Conservation (phyloP, 1,284 basidiomycete genomes). For the Schizophyllum commune region DNA sequence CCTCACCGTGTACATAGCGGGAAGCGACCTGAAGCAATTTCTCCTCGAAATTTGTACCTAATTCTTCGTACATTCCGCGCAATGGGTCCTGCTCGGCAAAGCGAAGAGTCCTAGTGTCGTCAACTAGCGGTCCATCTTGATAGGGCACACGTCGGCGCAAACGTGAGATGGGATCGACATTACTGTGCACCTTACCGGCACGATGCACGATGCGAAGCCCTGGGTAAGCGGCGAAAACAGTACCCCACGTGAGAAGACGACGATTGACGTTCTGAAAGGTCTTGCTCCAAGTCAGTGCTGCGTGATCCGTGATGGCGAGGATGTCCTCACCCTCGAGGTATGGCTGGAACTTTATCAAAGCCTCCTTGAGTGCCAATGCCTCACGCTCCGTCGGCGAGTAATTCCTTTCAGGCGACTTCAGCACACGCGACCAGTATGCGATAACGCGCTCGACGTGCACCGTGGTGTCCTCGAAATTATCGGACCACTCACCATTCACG, state of each 20-base stretch:
- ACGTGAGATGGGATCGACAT: slow-evolving; percentile 29
- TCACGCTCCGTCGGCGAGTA: slow-evolving; percentile 30
- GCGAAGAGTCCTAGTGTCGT: background rate
- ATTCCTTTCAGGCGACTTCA: slow-evolving; percentile 24
- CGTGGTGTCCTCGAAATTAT: slow-evolving; percentile 21
- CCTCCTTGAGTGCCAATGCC: slow-evolving; percentile 27
- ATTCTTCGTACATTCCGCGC: slow-evolving; percentile 17
- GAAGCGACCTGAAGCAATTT: slow-evolving; percentile 12
- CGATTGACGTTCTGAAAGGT: slow-evolving; percentile 27
- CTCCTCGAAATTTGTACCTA: slow-evolving; percentile 14
- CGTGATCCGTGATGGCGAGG: slow-evolving; percentile 24
- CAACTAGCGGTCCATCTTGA: slow-evolving; percentile 9
- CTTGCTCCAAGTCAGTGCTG: slow-evolving; percentile 24
- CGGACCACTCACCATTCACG: slow-evolving; percentile 14
- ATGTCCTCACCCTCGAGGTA: slow-evolving; percentile 25
- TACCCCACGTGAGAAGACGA: slow-evolving; percentile 23
- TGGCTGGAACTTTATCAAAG: slow-evolving; percentile 25
- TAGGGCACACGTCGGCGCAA: slow-evolving; percentile 13
- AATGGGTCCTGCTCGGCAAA: slow-evolving; percentile 14
- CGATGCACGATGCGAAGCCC: slow-evolving; percentile 26
- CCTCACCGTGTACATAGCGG: slow-evolving; percentile 1
- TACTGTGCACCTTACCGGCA: slow-evolving; percentile 26
- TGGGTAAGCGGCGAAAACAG: slow-evolving; percentile 22
- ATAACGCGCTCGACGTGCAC: slow-evolving; percentile 27
- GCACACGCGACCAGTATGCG: slow-evolving; percentile 24